Evolutionary conservation across 2,329 filamentous ascomycete species (phyloP), one percentile per base, ranked within the genome.

Genomic region (Talaromyces piceae): DNA sequence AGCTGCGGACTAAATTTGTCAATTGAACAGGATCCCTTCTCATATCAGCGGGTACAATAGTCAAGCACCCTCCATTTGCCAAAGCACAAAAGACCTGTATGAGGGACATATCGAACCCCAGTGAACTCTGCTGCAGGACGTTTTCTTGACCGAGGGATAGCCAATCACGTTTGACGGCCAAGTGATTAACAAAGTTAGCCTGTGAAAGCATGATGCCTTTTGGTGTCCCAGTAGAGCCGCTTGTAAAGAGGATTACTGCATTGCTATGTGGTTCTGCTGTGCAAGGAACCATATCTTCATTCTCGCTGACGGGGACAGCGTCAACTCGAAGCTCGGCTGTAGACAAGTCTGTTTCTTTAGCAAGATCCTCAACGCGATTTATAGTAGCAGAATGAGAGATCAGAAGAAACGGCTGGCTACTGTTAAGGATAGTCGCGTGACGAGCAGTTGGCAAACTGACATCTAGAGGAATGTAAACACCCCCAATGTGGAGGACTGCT

Each of bases 401-500:
- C 5, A 74, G 54, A 1, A 58, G 56, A 0, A 18, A 25, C 4
- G 65, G 66, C 41, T 62, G 41, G 45, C 62, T 63, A 47, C 64
- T 59, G 3, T 58, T 26, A 1, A 63, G 60, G 1, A 72, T 63
- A 6, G 51, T 45, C 0, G 58, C 52, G 1, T 73, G 64, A 1
- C 73, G 62, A 5, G 59, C 13, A 0, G 61, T 18, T 1, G 65
- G 59, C 5, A 59, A 63, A 1, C 59, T 53, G 1, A 61, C 41
- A 50, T 78, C 76, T 0, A 79, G 60, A 0, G 66, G 66, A 5
- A 68, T 52, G 50, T 66, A 70, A 4, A 55, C 47, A 5, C 31
- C 66, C 1, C 74, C 74, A 12, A 71, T 49, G 1, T 64, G 60
- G 49, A 67, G 54, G 41, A 76, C 70, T 4, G 69, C 74, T 28